Evolutionary conservation across 371 early-diverging fungal genomes (phyloP), one percentile per base, ranked within the genome.

Genomic region (Chytridium lagenaria): DNA sequence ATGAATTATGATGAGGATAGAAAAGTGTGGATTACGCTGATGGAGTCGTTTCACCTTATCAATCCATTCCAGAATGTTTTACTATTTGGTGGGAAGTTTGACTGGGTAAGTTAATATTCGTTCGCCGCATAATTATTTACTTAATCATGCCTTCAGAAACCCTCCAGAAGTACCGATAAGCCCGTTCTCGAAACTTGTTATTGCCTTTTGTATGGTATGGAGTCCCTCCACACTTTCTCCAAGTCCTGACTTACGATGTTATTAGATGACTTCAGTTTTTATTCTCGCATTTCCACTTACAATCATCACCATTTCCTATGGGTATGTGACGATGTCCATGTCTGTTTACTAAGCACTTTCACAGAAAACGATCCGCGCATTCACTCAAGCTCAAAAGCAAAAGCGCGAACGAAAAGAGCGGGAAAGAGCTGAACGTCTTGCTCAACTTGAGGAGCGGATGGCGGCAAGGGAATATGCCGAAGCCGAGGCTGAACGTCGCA

Each of bases 261-360:
- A 16, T 7, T 26, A 63, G 63, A 30, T 63, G 12, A 63, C 63
- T 12, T 63, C 63, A 16, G 37, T 63, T 15, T 63, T 63, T 36
- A 30, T 63, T 36, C 63, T 63, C 34, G 63, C 63, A 12, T 63
- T 63, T 36, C 63, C 63, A 26, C 31, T 63, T 26, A 63, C 63
- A 15, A 63, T 63, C 63, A 63, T 63, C 36, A 63, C 63, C 3
- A 63, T 63, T 36, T 63, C 63, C 34, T 63, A 63, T 36, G 10
- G 44, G 44, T 44, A 12, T 44, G 7, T 19, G 7, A 7, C n/a
- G n/a, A n/a, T n/a, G n/a, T n/a, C n/a, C n/a, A n/a, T n/a, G n/a
- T 44, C 44, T 19, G 19, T 12, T 44, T 19, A 44, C 44, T 44
- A 44, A 44, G 12, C 19, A 12, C 12, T 44, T 7, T 44, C 19